Evolutionary conservation across 1,284 basidiomycete genomes (phyloP).

Genomic region (Inonotus obliquus): DNA sequence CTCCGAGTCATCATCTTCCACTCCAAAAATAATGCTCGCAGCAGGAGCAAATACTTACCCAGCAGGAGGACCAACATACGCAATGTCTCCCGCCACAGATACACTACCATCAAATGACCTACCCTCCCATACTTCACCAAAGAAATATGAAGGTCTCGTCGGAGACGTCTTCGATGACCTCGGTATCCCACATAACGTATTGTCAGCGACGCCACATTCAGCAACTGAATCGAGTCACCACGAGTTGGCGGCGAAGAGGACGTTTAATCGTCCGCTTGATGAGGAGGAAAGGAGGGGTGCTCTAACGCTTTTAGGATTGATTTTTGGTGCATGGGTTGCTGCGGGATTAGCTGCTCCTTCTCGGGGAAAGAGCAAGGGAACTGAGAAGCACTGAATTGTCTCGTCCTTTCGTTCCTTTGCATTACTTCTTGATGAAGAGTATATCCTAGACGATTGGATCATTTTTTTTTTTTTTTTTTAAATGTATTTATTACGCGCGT

Average conservation of each 20-base stretch:
- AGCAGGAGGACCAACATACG: slow-evolving; percentile 62
- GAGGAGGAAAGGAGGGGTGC: slow-evolving; percentile 10
- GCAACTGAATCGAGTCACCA: background rate
- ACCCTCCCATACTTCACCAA: background rate
- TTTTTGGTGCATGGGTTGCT: slow-evolving; percentile 11
- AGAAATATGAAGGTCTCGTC: slow-evolving; percentile 5
- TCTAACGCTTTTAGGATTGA: slow-evolving; percentile 9
- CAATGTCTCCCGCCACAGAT: slow-evolving; percentile 33
- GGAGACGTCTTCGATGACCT: slow-evolving; percentile 17
- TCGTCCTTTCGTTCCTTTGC: background rate
- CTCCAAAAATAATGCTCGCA: slow-evolving; percentile 71
- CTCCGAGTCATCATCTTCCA: slow-evolving; percentile 26
- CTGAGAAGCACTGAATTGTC: background rate
- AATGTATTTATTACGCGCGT: no score
- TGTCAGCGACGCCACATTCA: background rate
- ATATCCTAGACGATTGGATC: background rate
- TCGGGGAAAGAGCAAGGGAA: background rate
- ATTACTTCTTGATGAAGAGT: background rate
- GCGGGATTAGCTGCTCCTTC: slow-evolving; percentile 9
- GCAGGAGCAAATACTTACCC: slow-evolving; percentile 60
- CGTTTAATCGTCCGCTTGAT: slow-evolving; percentile 6
- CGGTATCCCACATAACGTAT: slow-evolving; percentile 11
- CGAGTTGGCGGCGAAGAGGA: background rate
- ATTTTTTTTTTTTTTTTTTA: background rate
- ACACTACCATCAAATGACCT: slow-evolving; percentile 4